Conservation (phyloP, 2,329 filamentous ascomycete genomes). For the Basipetospora sp. region DNA sequence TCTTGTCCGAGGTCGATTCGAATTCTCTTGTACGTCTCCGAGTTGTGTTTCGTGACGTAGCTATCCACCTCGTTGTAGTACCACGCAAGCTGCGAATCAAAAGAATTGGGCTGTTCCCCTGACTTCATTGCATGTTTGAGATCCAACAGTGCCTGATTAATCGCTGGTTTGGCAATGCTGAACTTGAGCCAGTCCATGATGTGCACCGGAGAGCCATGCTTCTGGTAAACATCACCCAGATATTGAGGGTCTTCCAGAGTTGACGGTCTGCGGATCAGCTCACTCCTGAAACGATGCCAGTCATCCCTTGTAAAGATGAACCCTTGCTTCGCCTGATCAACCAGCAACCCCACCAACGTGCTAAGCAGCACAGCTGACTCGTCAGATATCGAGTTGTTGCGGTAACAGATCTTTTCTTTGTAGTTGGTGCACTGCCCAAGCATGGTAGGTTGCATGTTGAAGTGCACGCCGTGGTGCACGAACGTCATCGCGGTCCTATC, state of each 20-base stretch:
- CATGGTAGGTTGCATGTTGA: slow-evolving; percentile 40
- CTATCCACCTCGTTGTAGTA: slow-evolving; percentile 21
- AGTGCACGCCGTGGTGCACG: slow-evolving; percentile 38
- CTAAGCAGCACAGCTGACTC: slow-evolving; percentile 33
- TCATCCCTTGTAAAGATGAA: slow-evolving; percentile 29
- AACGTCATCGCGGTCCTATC: slow-evolving; percentile 25
- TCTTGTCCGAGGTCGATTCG: slow-evolving; percentile 19
- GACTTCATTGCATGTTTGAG: slow-evolving; percentile 15
- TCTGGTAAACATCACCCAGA: too few relatives aligned
- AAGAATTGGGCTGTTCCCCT: slow-evolving; percentile 13
- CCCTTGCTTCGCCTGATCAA: slow-evolving; percentile 44
- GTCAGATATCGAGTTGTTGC: slow-evolving; percentile 33
- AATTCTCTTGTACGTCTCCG: slow-evolving; percentile 17
- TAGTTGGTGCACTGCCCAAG: slow-evolving; percentile 51
- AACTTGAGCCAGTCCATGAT: slow-evolving; percentile 52
- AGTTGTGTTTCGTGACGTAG: slow-evolving; percentile 13
- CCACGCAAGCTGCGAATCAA: slow-evolving; percentile 22
- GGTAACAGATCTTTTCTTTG: slow-evolving; percentile 50
- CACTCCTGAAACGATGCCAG: slow-evolving; percentile 17
- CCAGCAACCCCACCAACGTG: slow-evolving; percentile 35
- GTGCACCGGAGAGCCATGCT: slow-evolving; percentile 19
- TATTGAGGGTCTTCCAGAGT: too few relatives aligned
- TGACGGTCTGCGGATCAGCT: neutral
- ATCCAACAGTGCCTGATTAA: slow-evolving; percentile 21
- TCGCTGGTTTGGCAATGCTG: slow-evolving; percentile 27